Base-by-base conservation (phyloP, 495 filamentous ascomycete species). In the Hapsidospora chrysogenum region DNA sequence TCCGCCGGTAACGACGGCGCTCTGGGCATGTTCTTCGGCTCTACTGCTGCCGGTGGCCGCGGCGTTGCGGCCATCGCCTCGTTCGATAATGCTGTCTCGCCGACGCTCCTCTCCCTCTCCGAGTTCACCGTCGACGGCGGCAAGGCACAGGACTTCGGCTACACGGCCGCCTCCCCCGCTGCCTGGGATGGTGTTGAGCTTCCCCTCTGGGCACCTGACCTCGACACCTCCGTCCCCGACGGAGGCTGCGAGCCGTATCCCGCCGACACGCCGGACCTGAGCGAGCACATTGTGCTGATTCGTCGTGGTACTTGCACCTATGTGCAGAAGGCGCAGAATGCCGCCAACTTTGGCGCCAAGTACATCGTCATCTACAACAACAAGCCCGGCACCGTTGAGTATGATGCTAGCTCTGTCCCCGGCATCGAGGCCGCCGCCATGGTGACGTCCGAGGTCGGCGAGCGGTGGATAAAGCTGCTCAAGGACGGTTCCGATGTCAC, bases 281-380 rank as follows among this genome's bases (percentile, higher is more conserved):
- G 61, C 1, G 47, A 46, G 9, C 49, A 66, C 20, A 61, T 75
- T 25, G 67, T 70, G 17, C 51, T 75, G 13, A 52, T 75, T 36
- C 66, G 66, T 31, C 60, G 63, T 9, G 70, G 69, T 33, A 60
- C 46, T 17, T 74, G 67, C 46, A 55, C 55, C 9, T 64, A 66
- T 39, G 48, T 55, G 19, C 38, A 60, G 16, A 70, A 74, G 41
- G 58, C 52, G 11, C 48, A 46, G 18, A 66, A 69, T 33, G 65
- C 65, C 9, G 61, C 49, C n/a, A 54, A 51, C 15, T 57, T 54
- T 32, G 68, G 68, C 4, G 70, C 67, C 22, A 64, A 65, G 45
- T 70, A 74, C 31, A 52, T 75, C 23, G 46, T 69, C 37, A 63
- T 66, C 39, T 70, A 69, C 40, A 68, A 69, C 49, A 64, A 63